These are phyloP conservation scores for Albifimbria verrucaria DNA, from an alignment of 2,329 filamentous ascomycete species.

Conservation along the genomic window DNA sequence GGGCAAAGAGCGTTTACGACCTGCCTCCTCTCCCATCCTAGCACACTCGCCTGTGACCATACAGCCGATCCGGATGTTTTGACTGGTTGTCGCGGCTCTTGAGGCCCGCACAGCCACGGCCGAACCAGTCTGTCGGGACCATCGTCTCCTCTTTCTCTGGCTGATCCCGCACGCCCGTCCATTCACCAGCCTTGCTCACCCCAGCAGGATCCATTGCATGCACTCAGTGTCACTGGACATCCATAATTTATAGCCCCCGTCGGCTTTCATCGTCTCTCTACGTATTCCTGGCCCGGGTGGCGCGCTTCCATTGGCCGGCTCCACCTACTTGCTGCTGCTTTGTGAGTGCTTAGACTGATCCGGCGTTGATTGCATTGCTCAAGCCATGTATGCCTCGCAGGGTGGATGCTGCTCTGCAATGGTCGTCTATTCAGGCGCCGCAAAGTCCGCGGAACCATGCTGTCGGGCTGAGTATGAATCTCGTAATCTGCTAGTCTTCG, in stretches of 20 bases:
- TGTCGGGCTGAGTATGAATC: slow-evolving; percentile 3
- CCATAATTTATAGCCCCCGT: not conserved
- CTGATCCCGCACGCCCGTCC: not conserved
- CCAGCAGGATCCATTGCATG: not conserved
- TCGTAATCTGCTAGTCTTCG: too few relatives aligned
- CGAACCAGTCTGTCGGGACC: slow-evolving; percentile 11
- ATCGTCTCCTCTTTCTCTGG: slow-evolving; percentile 5
- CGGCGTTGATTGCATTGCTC: not conserved
- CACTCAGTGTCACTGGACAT: not conserved
- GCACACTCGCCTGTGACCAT: not conserved
- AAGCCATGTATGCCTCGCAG: not conserved
- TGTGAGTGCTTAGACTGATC: not conserved
- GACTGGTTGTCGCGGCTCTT: not conserved
- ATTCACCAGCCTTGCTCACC: not conserved
- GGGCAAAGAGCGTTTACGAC: not conserved
- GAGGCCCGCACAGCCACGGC: slow-evolving; percentile 1
- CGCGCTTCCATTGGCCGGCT: not conserved
- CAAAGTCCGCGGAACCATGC: slow-evolving; percentile 1
- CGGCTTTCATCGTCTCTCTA: not conserved
- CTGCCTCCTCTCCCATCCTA: not conserved
- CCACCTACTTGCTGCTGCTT: not conserved
- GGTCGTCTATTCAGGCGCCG: slow-evolving; percentile 4
- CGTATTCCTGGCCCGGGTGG: not conserved
- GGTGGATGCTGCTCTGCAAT: not conserved
- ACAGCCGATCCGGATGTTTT: slow-evolving; percentile 4